Conservation (phyloP, 148 eudicot species). For the Drosera capensis region DNA sequence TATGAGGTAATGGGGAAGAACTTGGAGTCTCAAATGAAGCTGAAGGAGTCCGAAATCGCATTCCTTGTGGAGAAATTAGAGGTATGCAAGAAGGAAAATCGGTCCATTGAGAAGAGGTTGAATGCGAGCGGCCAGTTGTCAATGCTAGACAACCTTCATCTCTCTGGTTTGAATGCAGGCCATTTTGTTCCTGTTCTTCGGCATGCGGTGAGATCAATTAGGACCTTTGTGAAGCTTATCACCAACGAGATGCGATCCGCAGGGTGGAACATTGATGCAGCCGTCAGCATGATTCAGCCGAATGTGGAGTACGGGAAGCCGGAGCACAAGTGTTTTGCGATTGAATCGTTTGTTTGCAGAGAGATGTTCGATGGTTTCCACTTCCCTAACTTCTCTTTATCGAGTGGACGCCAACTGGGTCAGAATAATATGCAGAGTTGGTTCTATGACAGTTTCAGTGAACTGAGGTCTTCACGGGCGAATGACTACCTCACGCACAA, state of each 20-base stretch:
- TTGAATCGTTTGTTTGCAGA: constrained; percentile 73
- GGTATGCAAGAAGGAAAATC: constrained; percentile 51
- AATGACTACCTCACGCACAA: constrained; percentile 47
- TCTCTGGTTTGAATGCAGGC: constrained; percentile 42
- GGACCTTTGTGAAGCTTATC: constrained; percentile 48
- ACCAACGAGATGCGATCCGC: constrained; percentile 57
- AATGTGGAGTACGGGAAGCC: constrained; percentile 35
- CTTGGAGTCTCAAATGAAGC: constrained; percentile 51
- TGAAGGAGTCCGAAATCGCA: constrained; percentile 66
- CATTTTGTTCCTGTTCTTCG: constrained; percentile 45
- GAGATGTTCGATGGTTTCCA: constrained; percentile 79
- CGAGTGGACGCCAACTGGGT: constrained; percentile 22
- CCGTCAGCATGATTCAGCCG: constrained; percentile 57
- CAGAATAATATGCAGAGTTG: constrained; percentile 15
- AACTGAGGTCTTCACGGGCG: constrained; percentile 38
- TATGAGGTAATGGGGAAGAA: constrained; percentile 55
- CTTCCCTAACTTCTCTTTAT: constrained; percentile 28
- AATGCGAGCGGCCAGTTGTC: constrained; percentile 56
- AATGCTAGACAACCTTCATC: constrained; percentile 39
- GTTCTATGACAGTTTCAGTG: constrained; percentile 57
- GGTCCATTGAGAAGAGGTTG: constrained; percentile 51
- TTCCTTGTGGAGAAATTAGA: constrained; percentile 65
- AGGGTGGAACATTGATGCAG: constrained; percentile 68
- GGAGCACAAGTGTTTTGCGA: constrained; percentile 45
- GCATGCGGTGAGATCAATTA: constrained; percentile 46